Percentiles rank a stretch among this genome's conserved stretches.
phyloP scores from a whole-genome alignment of 257 asterid genomes.

The Leptodermis oblonga region DNA sequence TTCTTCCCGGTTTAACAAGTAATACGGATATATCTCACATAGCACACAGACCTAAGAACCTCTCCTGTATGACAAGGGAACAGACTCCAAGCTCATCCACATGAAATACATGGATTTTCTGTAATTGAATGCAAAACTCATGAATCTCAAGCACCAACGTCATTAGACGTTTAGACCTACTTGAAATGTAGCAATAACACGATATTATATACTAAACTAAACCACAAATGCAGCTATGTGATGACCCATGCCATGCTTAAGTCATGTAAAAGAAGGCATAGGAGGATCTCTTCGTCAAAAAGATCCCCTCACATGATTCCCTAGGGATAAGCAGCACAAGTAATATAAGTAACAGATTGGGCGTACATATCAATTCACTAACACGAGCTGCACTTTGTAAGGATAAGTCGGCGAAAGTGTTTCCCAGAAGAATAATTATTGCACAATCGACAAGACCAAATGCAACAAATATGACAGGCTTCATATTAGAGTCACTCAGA shows the following conservation, averaged over 20 bases:
- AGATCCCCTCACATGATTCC: background rate
- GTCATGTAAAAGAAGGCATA: background rate
- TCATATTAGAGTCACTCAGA: background rate
- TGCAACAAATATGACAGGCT: background rate
- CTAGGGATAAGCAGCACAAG: background rate
- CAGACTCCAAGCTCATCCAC: background rate
- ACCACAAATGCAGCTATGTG: background rate
- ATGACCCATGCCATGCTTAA: background rate
- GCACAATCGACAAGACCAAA: background rate
- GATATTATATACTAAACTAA: background rate
- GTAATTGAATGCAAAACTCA: background rate
- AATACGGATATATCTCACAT: background rate
- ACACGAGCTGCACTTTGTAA: background rate
- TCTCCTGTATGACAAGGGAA: background rate
- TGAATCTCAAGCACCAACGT: background rate
- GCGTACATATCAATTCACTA: background rate
- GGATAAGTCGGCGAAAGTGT: background rate
- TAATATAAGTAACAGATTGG: background rate
- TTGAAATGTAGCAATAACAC: background rate
- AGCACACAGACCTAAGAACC: background rate
- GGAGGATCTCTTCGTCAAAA: background rate
- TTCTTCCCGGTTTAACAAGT: background rate
- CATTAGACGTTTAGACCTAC: no score
- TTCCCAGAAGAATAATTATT: background rate
- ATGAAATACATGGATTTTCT: background rate